phyloP scores from a whole-genome alignment of 2,329 filamentous ascomycete species.

The Colletotrichum musicola region DNA sequence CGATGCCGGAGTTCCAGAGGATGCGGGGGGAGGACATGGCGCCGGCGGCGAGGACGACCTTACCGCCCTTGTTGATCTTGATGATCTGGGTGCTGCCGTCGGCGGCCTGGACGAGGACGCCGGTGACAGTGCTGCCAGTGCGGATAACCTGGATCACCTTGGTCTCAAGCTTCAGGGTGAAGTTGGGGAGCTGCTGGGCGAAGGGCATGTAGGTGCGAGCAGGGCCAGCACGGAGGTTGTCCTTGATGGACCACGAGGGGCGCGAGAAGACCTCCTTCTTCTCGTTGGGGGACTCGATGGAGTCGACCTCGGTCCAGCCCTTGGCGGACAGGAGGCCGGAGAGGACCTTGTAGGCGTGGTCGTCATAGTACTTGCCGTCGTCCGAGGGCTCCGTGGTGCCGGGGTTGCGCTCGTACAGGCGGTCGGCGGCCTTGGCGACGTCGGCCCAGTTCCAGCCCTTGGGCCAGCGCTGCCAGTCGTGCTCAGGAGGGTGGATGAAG shows the following conservation, averaged over 20 bases:
- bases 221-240: slow-evolving; percentile 39
- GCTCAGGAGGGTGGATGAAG: slow-evolving; percentile 48
- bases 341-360: slow-evolving; percentile 19
- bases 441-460: slow-evolving; percentile 47
- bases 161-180: slow-evolving; percentile 42
- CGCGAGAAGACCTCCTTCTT: slow-evolving; percentile 33
- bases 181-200: slow-evolving; percentile 42
- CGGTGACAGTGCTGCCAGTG: slow-evolving; percentile 40
- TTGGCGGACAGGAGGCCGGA: slow-evolving; percentile 29
- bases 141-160: slow-evolving; percentile 43
- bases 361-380: slow-evolving; percentile 42
- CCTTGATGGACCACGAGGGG: slow-evolving; percentile 35
- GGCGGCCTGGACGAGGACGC: slow-evolving; percentile 40
- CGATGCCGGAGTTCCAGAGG: slow-evolving; percentile 42
- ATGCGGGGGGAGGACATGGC: slow-evolving; percentile 41
- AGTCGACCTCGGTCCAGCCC: slow-evolving; percentile 45
- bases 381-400: slow-evolving; percentile 44
- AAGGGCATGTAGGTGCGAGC: slow-evolving; percentile 42
- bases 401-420: slow-evolving; percentile 45
- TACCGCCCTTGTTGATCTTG: slow-evolving; percentile 41
- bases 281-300: slow-evolving; percentile 52
- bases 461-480: slow-evolving; percentile 49
- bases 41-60: slow-evolving; percentile 43
- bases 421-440: slow-evolving; percentile 43
- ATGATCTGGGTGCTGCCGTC: slow-evolving; percentile 41